These are phyloP conservation scores for Diaporthe batatas DNA, from an alignment of 2,329 filamentous ascomycete species.

Conservation along the genomic window DNA sequence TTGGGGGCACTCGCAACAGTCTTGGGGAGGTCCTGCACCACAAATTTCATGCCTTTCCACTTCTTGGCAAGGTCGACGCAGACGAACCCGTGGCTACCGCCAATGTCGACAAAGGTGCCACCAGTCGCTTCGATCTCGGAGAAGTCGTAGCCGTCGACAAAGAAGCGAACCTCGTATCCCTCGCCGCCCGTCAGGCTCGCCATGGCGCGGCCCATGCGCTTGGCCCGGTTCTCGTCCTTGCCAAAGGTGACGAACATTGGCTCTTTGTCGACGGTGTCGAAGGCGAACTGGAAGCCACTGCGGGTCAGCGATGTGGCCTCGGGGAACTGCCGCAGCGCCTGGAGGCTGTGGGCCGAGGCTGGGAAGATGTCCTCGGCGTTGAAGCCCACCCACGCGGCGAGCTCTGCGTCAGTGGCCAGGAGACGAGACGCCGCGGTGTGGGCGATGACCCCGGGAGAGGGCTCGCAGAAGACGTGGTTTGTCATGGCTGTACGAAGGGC, in stretches of 20 bases:
- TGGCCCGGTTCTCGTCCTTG: constrained; percentile 61
- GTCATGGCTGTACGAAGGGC: constrained; percentile 70
- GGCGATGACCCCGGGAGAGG: constrained; percentile 61
- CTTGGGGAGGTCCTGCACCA: constrained; percentile 68
- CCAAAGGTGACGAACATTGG: constrained; percentile 68
- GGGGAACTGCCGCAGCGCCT: constrained; percentile 60
- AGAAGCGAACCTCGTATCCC: constrained; percentile 66
- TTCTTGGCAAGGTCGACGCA: constrained; percentile 65
- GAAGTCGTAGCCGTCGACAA: constrained; percentile 69
- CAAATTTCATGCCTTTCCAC: constrained; percentile 65
- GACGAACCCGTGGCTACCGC: constrained; percentile 71
- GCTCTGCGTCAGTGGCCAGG: constrained; percentile 61
- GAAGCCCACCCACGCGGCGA: constrained; percentile 68
- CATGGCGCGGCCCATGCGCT: constrained; percentile 69
- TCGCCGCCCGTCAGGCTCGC: constrained; percentile 66
- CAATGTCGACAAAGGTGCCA: constrained; percentile 69
- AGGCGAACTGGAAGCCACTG: constrained; percentile 66
- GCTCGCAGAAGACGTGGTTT: constrained; percentile 67
- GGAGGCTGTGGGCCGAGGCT: constrained; percentile 60
- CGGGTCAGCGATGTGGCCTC: constrained; percentile 62
- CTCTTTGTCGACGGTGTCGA: constrained; percentile 63
- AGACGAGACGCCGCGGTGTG: constrained; percentile 68
- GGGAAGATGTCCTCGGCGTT: constrained; percentile 67
- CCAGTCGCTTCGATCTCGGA: constrained; percentile 57
- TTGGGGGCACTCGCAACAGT: constrained; percentile 62